Evolutionary conservation across 129 eudicot species (phyloP).

Genomic region (Centrapalus pauciflorus): DNA sequence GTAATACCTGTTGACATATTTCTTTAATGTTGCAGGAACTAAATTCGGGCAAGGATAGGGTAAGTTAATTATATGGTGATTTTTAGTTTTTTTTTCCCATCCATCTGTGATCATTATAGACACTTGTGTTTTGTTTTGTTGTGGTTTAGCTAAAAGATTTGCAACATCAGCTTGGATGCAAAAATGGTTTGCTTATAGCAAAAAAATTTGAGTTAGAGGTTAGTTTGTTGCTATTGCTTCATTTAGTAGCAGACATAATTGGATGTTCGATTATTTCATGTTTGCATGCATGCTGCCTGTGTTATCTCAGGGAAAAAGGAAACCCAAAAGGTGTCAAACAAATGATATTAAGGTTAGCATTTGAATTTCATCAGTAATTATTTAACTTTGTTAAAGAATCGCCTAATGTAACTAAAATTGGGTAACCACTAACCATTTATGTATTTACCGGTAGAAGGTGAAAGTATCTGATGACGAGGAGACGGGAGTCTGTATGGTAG

Average conservation of each 20-base stretch:
- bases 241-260: neutral
- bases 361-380: neutral
- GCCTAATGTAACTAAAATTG: neutral
- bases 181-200: conserved; percentile 41
- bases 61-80: conserved; percentile 20
- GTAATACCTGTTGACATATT: neutral
- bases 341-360: conserved; percentile 26
- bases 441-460: conserved; percentile 17
- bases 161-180: conserved; percentile 60
- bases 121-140: conserved; percentile 5
- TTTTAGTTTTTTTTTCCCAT: too few relatives aligned
- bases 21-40: conserved; percentile 39
- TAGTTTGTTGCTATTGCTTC: conserved; percentile 8
- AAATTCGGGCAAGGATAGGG: conserved; percentile 52
- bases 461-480: conserved; percentile 23
- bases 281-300: neutral
- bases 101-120: too few relatives aligned
- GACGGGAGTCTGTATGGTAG: conserved; percentile 17
- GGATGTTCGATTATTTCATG: neutral
- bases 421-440: neutral
- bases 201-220: conserved; percentile 45
- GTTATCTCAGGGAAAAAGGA: conserved; percentile 34
- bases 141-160: conserved; percentile 42
- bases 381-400: neutral
- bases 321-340: conserved; percentile 14